A percentile compares a stretch with the other conserved stretches of the same genome.
phyloP scores from a whole-genome alignment of 2,329 filamentous ascomycete genomes.

The Botryotinia narcissicola region DNA sequence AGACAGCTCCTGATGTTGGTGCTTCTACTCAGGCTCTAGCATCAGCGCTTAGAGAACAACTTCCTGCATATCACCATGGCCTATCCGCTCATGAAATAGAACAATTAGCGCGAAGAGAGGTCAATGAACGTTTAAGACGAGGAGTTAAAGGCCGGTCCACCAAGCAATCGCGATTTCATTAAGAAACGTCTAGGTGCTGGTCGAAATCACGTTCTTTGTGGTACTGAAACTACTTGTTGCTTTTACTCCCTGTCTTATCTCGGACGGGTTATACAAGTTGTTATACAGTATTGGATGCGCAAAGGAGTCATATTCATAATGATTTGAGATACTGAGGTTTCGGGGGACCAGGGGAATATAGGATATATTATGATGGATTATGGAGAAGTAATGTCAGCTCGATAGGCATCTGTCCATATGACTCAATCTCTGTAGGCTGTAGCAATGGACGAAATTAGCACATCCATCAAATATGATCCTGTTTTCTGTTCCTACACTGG shows the following conservation, averaged over 20 bases:
- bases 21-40: background rate
- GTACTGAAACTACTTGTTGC: background rate
- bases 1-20: background rate
- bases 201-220: background rate
- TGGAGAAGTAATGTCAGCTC: background rate
- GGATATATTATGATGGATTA: background rate
- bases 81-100: background rate
- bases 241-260: background rate
- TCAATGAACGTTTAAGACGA: background rate
- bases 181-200: background rate
- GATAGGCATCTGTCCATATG: background rate
- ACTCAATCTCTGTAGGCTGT: background rate
- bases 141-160: background rate
- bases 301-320: background rate
- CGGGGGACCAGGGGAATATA: background rate
- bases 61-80: background rate
- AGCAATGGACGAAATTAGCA: background rate
- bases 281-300: background rate
- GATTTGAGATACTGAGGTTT: too few species aligned
- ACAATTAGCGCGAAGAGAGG: background rate
- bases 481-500: background rate
- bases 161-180: background rate
- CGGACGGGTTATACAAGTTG: too few species aligned
- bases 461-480: background rate
- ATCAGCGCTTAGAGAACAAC: too few species aligned